A percentile compares a stretch with the other conserved stretches of the same genome.
Evolutionary conservation across 805 yeast genomes (phyloP).

Genomic region (Candida ficus): DNA sequence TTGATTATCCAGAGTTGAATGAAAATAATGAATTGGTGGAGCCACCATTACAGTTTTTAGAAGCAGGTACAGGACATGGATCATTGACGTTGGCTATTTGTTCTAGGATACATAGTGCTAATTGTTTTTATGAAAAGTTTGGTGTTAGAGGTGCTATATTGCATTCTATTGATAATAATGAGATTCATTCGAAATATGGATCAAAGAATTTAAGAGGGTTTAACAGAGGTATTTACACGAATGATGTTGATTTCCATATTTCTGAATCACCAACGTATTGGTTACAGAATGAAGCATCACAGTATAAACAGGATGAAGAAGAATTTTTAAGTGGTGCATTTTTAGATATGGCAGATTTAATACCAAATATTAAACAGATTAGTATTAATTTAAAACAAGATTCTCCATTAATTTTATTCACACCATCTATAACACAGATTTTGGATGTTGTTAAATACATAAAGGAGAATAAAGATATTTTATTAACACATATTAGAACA

Average conservation of each 20-base stretch:
- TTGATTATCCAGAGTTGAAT: constrained; percentile 32
- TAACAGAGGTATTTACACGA: constrained; percentile 36
- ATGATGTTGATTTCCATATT: constrained; percentile 42
- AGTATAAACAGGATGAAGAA: constrained; percentile 23
- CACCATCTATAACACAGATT: constrained; percentile 46
- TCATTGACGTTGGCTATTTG: constrained; percentile 41
- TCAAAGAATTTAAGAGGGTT: constrained; percentile 34
- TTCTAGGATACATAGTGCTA: constrained; percentile 38
- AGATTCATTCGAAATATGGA: constrained; percentile 38
- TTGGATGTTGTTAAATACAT: constrained; percentile 34
- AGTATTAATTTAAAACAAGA: constrained; percentile 33
- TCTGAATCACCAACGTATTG: constrained; percentile 37
- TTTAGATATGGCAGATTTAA: constrained; percentile 42
- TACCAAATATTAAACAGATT: constrained; percentile 29
- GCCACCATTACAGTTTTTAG: constrained; percentile 37
- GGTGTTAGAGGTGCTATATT: constrained; percentile 38
- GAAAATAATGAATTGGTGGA: constrained; percentile 6
- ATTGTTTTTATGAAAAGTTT: constrained; percentile 28
- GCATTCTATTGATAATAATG: constrained; percentile 39
- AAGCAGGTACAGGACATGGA: constrained; percentile 55
- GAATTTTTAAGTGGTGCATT: constrained; percentile 39
- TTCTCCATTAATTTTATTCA: constrained; percentile 39
- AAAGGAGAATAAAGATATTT: constrained; percentile 25
- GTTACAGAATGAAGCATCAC: constrained; percentile 26
- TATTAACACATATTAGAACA: constrained; percentile 33